Base-by-base conservation (phyloP, 768 basidiomycete genomes). In the Hortiboletus flavorubellus region DNA sequence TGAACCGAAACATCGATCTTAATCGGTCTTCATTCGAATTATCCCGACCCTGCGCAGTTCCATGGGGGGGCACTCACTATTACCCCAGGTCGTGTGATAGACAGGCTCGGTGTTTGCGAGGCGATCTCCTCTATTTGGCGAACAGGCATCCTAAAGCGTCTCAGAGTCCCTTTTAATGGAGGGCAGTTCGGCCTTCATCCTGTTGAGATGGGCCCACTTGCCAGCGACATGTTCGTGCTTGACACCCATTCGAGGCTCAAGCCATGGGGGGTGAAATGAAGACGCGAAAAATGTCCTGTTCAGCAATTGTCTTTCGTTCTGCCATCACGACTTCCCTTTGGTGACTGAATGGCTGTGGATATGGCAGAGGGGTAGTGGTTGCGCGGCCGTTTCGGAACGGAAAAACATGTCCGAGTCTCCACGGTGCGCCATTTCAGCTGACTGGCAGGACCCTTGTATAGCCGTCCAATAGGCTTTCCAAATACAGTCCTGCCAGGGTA, bases 31-130 rank as follows among this genome's bases (percentile, higher is more conserved):
- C 46, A 58, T 58, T 35, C 35, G 40, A 48, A 43, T 45, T 37
- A 21, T 43, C 54, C n/a, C 43, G 38, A 38, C 30, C 53, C 60
- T 65, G 66, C 64, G 64, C 60, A 59, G 59, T 55, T 46, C 55
- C 59, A 49, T 67, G 59, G 54, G 51, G 26, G n/a, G 44, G 56
- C 55, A 59, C 61, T 61, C 56, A 9, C 61, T 64, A 67, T 67
- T 67, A 67, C 66, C 66, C 67, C 67, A 59, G 62, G 67, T 67
- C 56, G 64, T 67, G 67, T 66, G 67, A 66, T 55, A 9, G 53
- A 11, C 35, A 5, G 21, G n/a, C 21, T 42, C 39, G 42, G 47
- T 54, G 60, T 14, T 43, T 51, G 58, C 30, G 54, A 56, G 46
- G 52, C 33, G 46, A 63, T 55, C 51, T 46, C 18, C 50, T 51